Conservation (phyloP, 805 yeast genomes). For the Alloascoidea africana region DNA sequence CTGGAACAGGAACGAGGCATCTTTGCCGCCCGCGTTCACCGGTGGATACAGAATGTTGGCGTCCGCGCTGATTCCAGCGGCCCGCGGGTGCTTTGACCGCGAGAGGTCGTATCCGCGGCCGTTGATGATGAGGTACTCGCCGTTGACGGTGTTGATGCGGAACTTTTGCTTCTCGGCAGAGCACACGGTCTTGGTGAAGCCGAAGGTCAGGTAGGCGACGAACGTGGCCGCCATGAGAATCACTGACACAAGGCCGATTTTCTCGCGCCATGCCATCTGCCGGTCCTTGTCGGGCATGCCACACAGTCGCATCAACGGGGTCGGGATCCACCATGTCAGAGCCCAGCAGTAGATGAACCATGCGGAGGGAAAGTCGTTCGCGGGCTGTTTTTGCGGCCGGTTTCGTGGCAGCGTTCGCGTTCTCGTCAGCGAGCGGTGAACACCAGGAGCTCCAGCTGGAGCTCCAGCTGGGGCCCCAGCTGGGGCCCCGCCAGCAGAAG, state of each 20-base stretch:
- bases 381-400: not conserved
- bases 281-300: constrained; percentile 72
- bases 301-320: constrained; percentile 48
- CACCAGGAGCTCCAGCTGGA: too few relatives aligned
- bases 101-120: constrained; percentile 71
- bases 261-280: constrained; percentile 96
- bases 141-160: constrained; percentile 44
- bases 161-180: constrained; percentile 29
- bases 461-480: too few relatives aligned
- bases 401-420: too few relatives aligned
- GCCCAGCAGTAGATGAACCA: constrained; percentile 76
- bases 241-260: constrained; percentile 68
- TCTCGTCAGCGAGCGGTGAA: too few relatives aligned
- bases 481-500: too few relatives aligned
- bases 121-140: constrained; percentile 53
- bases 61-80: constrained; percentile 51
- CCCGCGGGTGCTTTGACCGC: constrained; percentile 61
- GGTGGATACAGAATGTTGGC: constrained; percentile 76
- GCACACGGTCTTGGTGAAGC: constrained; percentile 79
- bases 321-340: constrained; percentile 89
- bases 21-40: constrained; percentile 73
- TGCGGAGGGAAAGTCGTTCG: constrained; percentile 16
- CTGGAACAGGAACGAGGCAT: constrained; percentile 74
- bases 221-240: constrained; percentile 60
- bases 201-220: constrained; percentile 82